phyloP scores from a whole-genome alignment of 2,329 filamentous ascomycete species.

The Aspergillus melleus region DNA sequence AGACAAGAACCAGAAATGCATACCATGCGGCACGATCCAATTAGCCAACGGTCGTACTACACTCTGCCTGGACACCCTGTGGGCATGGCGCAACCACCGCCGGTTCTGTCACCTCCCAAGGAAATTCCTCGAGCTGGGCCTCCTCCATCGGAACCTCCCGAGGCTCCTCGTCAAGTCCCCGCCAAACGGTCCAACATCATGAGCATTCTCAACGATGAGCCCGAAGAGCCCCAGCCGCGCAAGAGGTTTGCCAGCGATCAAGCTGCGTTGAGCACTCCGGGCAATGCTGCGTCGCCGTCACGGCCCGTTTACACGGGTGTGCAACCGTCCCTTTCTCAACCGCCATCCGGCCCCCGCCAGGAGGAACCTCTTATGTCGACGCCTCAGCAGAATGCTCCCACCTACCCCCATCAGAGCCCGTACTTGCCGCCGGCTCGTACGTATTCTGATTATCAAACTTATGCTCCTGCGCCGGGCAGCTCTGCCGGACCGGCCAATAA shows the following conservation, averaged over 20 bases:
- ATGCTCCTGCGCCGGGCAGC: conserved; percentile 26
- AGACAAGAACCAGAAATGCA: conserved; percentile 35
- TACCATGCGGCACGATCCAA: conserved; percentile 37
- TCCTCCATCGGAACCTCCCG: conserved; percentile 31
- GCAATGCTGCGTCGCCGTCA: conserved; percentile 21
- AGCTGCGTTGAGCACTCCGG: conserved; percentile 21
- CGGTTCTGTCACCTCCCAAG: conserved; percentile 37
- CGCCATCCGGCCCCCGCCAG: conserved; percentile 22
- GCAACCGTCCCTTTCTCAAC: conserved; percentile 24
- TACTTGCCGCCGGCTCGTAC: conserved; percentile 31
- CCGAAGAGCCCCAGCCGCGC: conserved; percentile 47
- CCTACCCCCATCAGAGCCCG: conserved; percentile 28
- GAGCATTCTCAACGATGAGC: conserved; percentile 50
- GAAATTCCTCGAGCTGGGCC: conserved; percentile 35
- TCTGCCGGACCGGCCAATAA: conserved; percentile 32
- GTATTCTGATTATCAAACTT: conserved; percentile 36
- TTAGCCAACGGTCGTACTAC: conserved; percentile 37
- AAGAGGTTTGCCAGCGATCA: conserved; percentile 47
- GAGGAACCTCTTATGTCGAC: conserved; percentile 25
- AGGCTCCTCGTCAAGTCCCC: conserved; percentile 43
- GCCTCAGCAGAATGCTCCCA: conserved; percentile 26
- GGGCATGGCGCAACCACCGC: conserved; percentile 29
- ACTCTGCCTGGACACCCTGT: conserved; percentile 26
- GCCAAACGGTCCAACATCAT: conserved; percentile 53
- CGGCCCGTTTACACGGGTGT: conserved; percentile 29